Conservation (phyloP, 495 filamentous ascomycete genomes). For the Penicilliopsis zonata region DNA sequence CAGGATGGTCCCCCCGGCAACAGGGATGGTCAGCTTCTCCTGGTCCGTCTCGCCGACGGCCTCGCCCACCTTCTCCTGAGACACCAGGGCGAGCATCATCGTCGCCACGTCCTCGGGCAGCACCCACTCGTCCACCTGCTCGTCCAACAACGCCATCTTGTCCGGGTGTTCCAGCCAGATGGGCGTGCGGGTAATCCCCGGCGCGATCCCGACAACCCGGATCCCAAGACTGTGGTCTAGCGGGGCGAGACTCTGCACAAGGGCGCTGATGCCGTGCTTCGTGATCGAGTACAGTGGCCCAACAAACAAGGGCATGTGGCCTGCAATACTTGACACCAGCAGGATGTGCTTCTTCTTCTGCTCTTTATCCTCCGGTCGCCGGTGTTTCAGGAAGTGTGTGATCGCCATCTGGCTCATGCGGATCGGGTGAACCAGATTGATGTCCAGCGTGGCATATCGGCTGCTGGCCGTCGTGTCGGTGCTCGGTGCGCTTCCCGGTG, state of each 20-base stretch:
- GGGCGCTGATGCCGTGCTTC: constrained; percentile 51
- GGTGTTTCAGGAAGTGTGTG: constrained; percentile 33
- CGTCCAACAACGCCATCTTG: constrained; percentile 44
- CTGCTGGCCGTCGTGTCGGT: constrained; percentile 33
- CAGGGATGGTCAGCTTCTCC: constrained; percentile 15
- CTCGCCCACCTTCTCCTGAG: constrained; percentile 34
- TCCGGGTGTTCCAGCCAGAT: constrained; percentile 59
- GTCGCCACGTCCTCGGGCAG: constrained; percentile 52
- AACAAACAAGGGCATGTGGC: constrained; percentile 35
- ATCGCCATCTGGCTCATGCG: constrained; percentile 55
- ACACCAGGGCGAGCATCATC: constrained; percentile 48
- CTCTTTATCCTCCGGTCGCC: constrained; percentile 14
- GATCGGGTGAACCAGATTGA: constrained; percentile 61
- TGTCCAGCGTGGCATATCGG: constrained; percentile 47
- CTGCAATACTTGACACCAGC: constrained; percentile 54
- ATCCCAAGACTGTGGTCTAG: constrained; percentile 44
- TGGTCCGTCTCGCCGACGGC: constrained; percentile 27
- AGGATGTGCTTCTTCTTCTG: constrained; percentile 38
- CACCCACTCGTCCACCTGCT: constrained; percentile 43
- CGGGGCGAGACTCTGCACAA: constrained; percentile 39
- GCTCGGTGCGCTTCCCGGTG: constrained; percentile 38
- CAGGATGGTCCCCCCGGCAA: constrained; percentile 39
- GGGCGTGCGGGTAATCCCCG: constrained; percentile 54
- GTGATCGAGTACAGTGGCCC: constrained; percentile 48
- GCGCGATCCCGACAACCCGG: constrained; percentile 52